Evolutionary conservation across 2,329 filamentous ascomycete genomes (phyloP).

Genomic region (Diaporthe caulivora): DNA sequence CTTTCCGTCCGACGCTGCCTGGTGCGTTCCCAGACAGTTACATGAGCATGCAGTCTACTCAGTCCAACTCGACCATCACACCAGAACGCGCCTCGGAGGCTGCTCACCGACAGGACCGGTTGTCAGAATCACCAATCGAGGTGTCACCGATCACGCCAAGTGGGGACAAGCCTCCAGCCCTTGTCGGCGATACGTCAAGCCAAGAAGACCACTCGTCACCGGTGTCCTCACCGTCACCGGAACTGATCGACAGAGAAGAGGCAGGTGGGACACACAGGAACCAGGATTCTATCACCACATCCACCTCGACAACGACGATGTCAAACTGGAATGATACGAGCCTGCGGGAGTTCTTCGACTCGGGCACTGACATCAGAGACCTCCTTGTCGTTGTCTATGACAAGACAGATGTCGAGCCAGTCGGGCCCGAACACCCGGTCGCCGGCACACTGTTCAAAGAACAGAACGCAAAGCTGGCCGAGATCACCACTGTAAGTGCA

Average conservation of each 20-base stretch:
- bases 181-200: conserved; percentile 79
- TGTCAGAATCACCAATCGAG: conserved; percentile 77
- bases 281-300: conserved; percentile 64
- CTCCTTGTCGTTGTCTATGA: conserved; percentile 93
- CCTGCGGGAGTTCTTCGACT: conserved; percentile 90
- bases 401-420: conserved; percentile 84
- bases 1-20: conserved; percentile 51
- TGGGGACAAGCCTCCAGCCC: conserved; percentile 69
- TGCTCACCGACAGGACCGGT: conserved; percentile 55
- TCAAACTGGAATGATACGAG: conserved; percentile 88
- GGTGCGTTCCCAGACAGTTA: conserved; percentile 59
- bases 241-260: conserved; percentile 65
- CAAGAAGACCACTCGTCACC: conserved; percentile 75
- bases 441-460: conserved; percentile 85
- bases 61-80: conserved; percentile 46
- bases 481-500: conserved; percentile 81
- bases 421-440: conserved; percentile 86
- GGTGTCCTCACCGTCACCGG: conserved; percentile 69
- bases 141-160: conserved; percentile 66
- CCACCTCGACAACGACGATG: conserved; percentile 67
- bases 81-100: conserved; percentile 48
- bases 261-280: conserved; percentile 55
- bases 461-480: conserved; percentile 85
- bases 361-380: conserved; percentile 88
- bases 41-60: conserved; percentile 47